Percentiles rank a stretch among this genome's conserved stretches.
phyloP scores from a whole-genome alignment of 257 asterid genomes.

The Ehretia macrophylla region DNA sequence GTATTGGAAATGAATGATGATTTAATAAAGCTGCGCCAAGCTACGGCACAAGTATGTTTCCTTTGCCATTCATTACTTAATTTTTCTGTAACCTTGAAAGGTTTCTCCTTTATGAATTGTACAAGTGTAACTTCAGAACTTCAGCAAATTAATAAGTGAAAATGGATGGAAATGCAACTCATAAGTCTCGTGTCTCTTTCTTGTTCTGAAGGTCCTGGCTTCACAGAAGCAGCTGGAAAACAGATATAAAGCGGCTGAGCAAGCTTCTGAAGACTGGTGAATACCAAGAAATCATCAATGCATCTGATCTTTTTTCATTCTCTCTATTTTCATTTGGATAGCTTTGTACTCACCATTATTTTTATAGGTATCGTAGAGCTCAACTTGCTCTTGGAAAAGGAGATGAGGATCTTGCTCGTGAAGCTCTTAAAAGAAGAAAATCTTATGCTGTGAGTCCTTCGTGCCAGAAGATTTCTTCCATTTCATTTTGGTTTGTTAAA shows the following conservation, averaged over 20 bases:
- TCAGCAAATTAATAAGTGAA: neutral
- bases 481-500: neutral
- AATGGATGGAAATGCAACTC: slow-evolving; percentile 7
- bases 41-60: slow-evolving; percentile 87
- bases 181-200: slow-evolving; percentile 2
- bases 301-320: slow-evolving; percentile 6
- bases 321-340: neutral
- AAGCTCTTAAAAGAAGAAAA: slow-evolving; percentile 94
- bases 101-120: slow-evolving; percentile 1
- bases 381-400: slow-evolving; percentile 95
- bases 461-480: neutral
- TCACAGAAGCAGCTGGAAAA: slow-evolving; percentile 94
- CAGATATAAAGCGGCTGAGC: slow-evolving; percentile 79
- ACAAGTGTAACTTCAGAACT: neutral
- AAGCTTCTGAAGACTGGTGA: slow-evolving; percentile 96
- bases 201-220: slow-evolving; percentile 70
- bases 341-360: slow-evolving; percentile 18
- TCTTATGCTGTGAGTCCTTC: slow-evolving; percentile 66
- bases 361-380: slow-evolving; percentile 88
- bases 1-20: slow-evolving; percentile 92
- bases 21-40: slow-evolving; percentile 92
- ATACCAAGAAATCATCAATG: slow-evolving; percentile 11
- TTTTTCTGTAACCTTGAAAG: slow-evolving; percentile 1
- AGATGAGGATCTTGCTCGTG: slow-evolving; percentile 98
- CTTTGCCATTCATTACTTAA: slow-evolving; percentile 1